Evolutionary conservation across 2,329 filamentous ascomycete genomes (phyloP), one percentile per base, ranked within the genome.

Genomic region (Aureobasidium uvarum): DNA sequence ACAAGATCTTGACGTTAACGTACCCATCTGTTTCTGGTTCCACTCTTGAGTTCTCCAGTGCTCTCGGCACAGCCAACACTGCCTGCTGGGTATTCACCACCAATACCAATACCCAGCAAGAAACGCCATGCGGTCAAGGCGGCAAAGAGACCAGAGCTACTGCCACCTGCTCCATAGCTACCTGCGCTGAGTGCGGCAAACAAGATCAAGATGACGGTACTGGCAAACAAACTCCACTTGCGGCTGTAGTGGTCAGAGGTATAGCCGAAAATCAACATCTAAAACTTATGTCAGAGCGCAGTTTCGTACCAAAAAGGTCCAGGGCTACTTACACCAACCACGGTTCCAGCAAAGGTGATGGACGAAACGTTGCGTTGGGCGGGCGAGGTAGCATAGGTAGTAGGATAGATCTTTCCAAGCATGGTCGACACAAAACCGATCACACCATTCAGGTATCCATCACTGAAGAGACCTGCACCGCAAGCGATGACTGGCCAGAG

Each of bases 401-500:
- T 77, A 46, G 84, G 84, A 73, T 96, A 96, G 70, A 96, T 83
- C 0, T 75, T 77, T 23, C 75, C 76, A 7, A 96, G 84, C 66
- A 92, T 86, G 1, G 92, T 96, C 71, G 89, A 90, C 66, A 96
- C 92, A 3, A 89, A 90, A 6, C 93, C 92, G 71, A 96, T 96
- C 69, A 96, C 89, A 72, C 91, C 92, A 78, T 96, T 96, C 74
- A 96, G 85, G 76, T 96, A 96, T 18, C 93, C 93, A 76, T 96
- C 93, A 28, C 89, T 92, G 77, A 96, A 96, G 1, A 96, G 83
- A 72, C 93, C 93, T 60, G 92, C 90, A 69, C 93, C 93, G 73
- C 92, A 96, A 50, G 92, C 92, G 70, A 96, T 88, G 0, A 92
- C 89, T 16, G 92, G 91, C 83, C 85, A 87, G 20, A 84, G 79